Evolutionary conservation across 306 rosid genomes (phyloP).

Genomic region (Trifolium pratense): DNA sequence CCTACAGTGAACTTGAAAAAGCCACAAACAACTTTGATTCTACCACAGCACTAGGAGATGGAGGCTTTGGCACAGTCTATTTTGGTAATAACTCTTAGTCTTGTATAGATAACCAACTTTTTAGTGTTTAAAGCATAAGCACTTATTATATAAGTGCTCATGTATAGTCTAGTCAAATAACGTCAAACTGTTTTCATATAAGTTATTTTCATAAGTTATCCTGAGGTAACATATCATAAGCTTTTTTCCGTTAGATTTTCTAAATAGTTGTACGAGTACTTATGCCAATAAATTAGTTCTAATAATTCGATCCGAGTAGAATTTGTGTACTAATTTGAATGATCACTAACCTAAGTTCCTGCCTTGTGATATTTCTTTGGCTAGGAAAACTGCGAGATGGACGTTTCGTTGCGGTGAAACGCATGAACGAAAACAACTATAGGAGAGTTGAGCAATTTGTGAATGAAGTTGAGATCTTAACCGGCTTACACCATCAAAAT

Average conservation of each 20-base stretch:
- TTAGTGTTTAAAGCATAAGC: too few relatives aligned
- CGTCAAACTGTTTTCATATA: too few relatives aligned
- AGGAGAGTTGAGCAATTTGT: slow-evolving; percentile 49
- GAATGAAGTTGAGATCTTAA: slow-evolving; percentile 52
- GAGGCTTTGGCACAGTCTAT: slow-evolving; percentile 84
- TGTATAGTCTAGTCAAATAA: too few relatives aligned
- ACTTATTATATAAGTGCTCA: too few relatives aligned
- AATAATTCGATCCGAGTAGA: neutral
- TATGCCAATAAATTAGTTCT: neutral
- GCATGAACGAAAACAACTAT: slow-evolving; percentile 39
- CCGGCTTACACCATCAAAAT: slow-evolving; percentile 54
- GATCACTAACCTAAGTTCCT: slow-evolving; percentile 14
- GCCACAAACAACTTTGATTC: slow-evolving; percentile 73
- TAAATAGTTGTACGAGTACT: too few relatives aligned
- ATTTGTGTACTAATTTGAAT: neutral
- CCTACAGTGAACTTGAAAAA: slow-evolving; percentile 69
- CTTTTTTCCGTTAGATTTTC: neutral
- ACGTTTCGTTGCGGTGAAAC: slow-evolving; percentile 48
- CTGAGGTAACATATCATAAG: neutral
- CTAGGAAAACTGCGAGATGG: slow-evolving; percentile 59
- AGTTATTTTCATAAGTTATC: too few relatives aligned
- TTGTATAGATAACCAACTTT: neutral
- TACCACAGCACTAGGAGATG: slow-evolving; percentile 73
- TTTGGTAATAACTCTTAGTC: slow-evolving; percentile 53
- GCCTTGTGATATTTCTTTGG: slow-evolving; percentile 14